These are phyloP conservation scores for Cystobasidium sp. DNA, from an alignment of 1,284 basidiomycete genomes.

Conservation along the genomic window DNA sequence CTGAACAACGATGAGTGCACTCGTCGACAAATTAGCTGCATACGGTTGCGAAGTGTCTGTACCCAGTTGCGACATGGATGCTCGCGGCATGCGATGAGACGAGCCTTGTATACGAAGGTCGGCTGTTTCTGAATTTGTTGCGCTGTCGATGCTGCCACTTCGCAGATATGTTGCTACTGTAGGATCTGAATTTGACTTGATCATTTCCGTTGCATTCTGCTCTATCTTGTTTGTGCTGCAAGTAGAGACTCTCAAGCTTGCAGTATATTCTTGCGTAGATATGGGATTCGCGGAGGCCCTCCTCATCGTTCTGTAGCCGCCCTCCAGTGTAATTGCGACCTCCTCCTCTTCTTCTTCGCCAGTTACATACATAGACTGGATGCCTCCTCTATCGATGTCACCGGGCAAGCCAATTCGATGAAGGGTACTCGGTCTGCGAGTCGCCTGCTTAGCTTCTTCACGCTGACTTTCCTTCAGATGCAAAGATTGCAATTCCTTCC, in stretches of 20 bases:
- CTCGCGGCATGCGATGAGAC: background rate
- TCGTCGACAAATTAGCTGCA: no score
- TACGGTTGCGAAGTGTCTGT: background rate
- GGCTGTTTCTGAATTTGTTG: no score
- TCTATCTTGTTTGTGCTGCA: background rate
- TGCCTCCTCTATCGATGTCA: background rate
- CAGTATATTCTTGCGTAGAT: no score
- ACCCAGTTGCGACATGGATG: background rate
- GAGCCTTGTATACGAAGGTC: no score
- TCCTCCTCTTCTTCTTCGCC: background rate
- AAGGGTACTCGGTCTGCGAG: background rate
- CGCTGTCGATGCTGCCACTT: no score
- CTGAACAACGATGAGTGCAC: constrained; percentile 35
- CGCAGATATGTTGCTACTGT: background rate
- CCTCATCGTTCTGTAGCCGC: constrained; percentile 23
- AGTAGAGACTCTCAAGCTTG: background rate
- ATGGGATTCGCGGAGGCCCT: background rate
- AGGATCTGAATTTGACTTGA: background rate
- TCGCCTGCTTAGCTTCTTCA: background rate
- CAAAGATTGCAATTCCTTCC: constrained; percentile 1
- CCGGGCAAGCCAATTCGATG: background rate
- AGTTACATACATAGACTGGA: background rate
- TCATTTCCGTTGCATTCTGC: background rate
- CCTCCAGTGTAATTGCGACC: background rate
- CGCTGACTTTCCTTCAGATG: background rate